Conservation (phyloP, 495 filamentous ascomycete species). For the Echria macrotheca region DNA sequence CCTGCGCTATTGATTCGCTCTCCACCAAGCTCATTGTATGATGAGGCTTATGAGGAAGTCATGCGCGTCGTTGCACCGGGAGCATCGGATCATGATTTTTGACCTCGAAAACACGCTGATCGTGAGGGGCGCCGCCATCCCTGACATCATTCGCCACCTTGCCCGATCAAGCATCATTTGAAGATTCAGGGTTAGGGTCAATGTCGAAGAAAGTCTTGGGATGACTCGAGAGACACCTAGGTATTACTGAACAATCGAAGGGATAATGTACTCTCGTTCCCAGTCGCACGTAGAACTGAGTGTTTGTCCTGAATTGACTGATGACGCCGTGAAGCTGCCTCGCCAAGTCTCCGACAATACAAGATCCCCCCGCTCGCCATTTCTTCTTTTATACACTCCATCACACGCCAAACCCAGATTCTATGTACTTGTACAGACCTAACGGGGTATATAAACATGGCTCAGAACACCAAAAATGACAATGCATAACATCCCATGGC, state of each 20-base stretch:
- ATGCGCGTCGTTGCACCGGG: no score
- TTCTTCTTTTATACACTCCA: background rate
- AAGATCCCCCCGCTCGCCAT: background rate
- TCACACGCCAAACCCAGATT: background rate
- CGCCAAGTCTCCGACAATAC: background rate
- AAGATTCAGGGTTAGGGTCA: background rate
- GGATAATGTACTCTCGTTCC: no score
- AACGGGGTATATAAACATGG: background rate
- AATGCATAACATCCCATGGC: background rate
- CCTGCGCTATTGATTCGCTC: constrained; percentile 2
- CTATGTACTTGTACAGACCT: background rate
- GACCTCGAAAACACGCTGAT: no score
- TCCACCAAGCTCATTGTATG: background rate
- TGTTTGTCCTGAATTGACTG: no score
- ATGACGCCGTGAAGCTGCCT: no score
- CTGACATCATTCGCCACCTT: no score
- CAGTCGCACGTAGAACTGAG: no score
- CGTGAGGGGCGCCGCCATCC: no score
- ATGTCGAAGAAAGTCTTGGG: background rate
- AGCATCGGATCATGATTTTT: no score
- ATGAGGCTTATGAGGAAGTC: constrained; percentile 1
- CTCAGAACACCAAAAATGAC: background rate
- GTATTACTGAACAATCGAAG: no score
- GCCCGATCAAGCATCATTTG: background rate
- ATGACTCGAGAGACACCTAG: background rate